Base-by-base conservation (phyloP, 352 stramenopile species). In the Pythium utonaiense region DNA sequence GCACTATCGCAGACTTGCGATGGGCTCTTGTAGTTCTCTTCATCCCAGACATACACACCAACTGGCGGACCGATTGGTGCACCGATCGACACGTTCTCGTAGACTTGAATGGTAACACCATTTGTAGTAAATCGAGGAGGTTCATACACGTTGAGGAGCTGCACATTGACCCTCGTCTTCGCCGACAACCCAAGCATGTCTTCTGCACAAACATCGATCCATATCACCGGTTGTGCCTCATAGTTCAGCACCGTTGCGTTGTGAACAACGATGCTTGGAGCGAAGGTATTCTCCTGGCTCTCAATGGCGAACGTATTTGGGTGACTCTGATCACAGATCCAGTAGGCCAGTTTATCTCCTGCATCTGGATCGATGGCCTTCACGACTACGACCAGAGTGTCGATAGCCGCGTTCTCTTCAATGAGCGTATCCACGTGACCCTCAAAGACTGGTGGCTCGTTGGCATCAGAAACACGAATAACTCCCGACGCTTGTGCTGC, bases 71-170 rank as follows among this genome's bases (percentile, higher is more conserved):
- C 67, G 13, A 74, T 28, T 6, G 27, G 21, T 22, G 4, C 8
- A 13, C 38, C 51, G 3, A 64, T 19, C 1, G 58, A 16, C 1
- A 72, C 30, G 5, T 77, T 66, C 54, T 88, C 78, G 1, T 51
- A 40, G 10, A 76, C 53, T 3, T 34, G 27, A 24, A 84, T 69
- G 6, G 58, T 51, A n/a, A 82, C 34, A 1, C 56, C 22, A 8
- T 69, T 49, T 8, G 64, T 53, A 0, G 53, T 69, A 34, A 88
- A 84, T 3, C 64, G 75, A 13, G 75, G 69, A 0, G 75, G 67
- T 41, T 88, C 78, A 21, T 73, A 78, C n/a, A 88, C 75, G 38
- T 88, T 84, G 1, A 63, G 10, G 19, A 88, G 58, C 21, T 53
- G 57, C 1, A 84, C 33, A 2, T 14, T 48, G 12, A 83, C 55